phyloP scores from a whole-genome alignment of 2,329 filamentous ascomycete genomes.

The Exophiala phaeomuriformis region DNA sequence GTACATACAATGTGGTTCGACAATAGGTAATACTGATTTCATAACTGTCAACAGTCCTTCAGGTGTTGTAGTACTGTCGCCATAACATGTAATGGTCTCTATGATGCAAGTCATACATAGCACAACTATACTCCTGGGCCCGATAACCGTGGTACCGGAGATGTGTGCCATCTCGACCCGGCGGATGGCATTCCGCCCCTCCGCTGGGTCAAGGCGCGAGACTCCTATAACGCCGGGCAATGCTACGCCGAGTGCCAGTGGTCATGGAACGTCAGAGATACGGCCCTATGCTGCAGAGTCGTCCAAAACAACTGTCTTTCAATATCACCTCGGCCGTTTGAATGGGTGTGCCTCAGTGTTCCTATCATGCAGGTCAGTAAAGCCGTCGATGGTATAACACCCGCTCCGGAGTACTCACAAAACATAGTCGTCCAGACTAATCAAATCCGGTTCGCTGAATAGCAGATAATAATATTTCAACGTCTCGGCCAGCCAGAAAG shows the following conservation, averaged over 20 bases:
- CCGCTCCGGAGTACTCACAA: conserved; percentile 33
- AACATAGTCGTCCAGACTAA: conserved; percentile 43
- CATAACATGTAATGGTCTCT: no score
- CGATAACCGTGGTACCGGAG: no score
- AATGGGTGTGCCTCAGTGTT: conserved; percentile 39
- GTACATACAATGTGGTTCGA: no score
- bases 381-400: neutral
- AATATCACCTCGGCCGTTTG: conserved; percentile 29
- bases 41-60: no score
- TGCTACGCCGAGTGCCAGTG: neutral
- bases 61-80: no score
- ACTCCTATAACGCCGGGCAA: neutral
- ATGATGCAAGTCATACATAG: no score
- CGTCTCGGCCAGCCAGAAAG: conserved; percentile 58
- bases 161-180: no score
- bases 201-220: no score
- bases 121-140: no score
- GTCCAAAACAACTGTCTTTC: neutral
- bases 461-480: conserved; percentile 44
- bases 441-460: conserved; percentile 39
- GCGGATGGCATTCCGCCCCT: no score
- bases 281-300: neutral
- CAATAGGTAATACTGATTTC: no score
- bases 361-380: conserved; percentile 26
- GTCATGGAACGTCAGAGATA: neutral